Base-by-base conservation (phyloP, 441 rosid species). In the Erysimum cheiri region DNA sequence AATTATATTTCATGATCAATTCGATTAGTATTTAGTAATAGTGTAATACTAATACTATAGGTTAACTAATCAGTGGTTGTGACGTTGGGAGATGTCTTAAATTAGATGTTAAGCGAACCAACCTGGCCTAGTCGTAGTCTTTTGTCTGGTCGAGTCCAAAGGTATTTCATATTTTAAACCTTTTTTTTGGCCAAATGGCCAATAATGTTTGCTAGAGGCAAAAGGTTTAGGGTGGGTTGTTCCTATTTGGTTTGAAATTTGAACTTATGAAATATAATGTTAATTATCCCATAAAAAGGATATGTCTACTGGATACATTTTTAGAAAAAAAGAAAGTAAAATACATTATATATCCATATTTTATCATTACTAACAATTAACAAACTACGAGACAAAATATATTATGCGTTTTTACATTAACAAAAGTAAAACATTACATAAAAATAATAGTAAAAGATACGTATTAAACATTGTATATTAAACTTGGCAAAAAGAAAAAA, bases 141-240 rank as follows among this genome's bases (percentile, higher is more conserved):
- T 68, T 46, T 47, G 48, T 24, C 44, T 8, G 37, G 32, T 59
- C 47, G 35, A 31, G 19, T 69, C 40, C 50, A 26, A 14, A 59
- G 22, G 35, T 48, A 64, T 22, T 37, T 35, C 36, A 24, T 28
- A 36, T 4, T 41, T 0, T 13, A 5, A 57, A 11, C n/a, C n/a
- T n/a, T 12, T 15, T 19, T 33, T 22, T 22, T 35, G 8, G 17
- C 4, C 19, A 17, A 17, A 47, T 24, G 10, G 22, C 43, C 47
- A 12, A 35, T 35, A 8, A 12, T 6, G 44, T 33, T 22, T 48
- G 58, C 35, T 35, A n/a, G 35, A 35, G 3, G 8, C 17, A 60
- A 8, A 37, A 8, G 36, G 26, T 60, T 4, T 40, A 28, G 13
- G 62, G 44, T 36, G 4, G 2, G 2, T 3, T 36, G 44, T 31